Conservation (phyloP, 2,329 filamentous ascomycete genomes). For the Epichloe sylvatica region DNA sequence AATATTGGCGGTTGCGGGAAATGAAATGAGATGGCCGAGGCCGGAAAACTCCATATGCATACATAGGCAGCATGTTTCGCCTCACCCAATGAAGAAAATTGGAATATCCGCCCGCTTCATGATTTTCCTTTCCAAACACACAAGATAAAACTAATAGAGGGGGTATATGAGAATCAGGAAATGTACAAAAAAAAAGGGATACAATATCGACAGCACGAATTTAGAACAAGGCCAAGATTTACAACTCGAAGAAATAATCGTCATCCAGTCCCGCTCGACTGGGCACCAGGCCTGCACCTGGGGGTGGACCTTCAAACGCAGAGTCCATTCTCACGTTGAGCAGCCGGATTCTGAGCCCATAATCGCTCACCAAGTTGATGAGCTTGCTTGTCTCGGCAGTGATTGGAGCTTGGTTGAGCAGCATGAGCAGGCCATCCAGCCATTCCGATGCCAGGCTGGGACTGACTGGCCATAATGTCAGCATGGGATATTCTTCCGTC, state of each 20-base stretch:
- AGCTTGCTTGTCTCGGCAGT: slow-evolving; percentile 92
- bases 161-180: slow-evolving; percentile 2
- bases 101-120: not conserved
- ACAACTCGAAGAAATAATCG: slow-evolving; percentile 83
- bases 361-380: slow-evolving; percentile 72
- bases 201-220: no score
- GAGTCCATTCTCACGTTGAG: slow-evolving; percentile 83
- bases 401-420: slow-evolving; percentile 88
- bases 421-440: slow-evolving; percentile 89
- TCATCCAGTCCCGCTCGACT: slow-evolving; percentile 76
- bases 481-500: slow-evolving; percentile 53
- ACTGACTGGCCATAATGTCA: slow-evolving; percentile 70
- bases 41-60: not conserved
- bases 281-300: slow-evolving; percentile 64
- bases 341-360: slow-evolving; percentile 82
- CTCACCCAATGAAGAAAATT: not conserved
- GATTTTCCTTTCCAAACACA: not conserved
- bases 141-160: not conserved
- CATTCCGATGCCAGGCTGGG: slow-evolving; percentile 85
- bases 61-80: not conserved
- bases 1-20: no score
- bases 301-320: slow-evolving; percentile 49
- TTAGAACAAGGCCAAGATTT: not conserved
- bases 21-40: not conserved
- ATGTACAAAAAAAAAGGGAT: not conserved